Base-by-base conservation (phyloP, 257 asterid genomes). In the Paraleonurus japonicus region DNA sequence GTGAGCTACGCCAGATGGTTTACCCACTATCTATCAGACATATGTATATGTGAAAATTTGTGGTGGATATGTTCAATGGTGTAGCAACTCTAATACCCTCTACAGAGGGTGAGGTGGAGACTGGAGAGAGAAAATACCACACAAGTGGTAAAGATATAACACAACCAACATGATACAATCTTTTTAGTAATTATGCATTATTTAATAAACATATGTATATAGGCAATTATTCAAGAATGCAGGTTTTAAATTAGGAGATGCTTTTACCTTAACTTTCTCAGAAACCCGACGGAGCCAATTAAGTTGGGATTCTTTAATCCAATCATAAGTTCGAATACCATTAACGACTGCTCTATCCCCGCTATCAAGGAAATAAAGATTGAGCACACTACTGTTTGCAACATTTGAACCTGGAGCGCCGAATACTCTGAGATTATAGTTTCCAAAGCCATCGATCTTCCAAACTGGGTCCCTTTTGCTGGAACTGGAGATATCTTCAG, bases 231-330 rank as follows among this genome's bases (percentile, higher is more conserved):
- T 22, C 59, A 67, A 30, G 27, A 16, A 32, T 45, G 50, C 13
- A 32, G 13, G 45, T 16, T 55, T 45, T 24, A 60, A 66, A 30
- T 43, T 5, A 8, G 37, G 5, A 55, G 57, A 78, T 45, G 62
- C 10, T 51, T 47, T 65, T 77, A 92, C 98, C 98, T 87, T 79
- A 71, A 50, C 30, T 71, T 76, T 71, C 53, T 39, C 28, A 7
- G 97, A 87, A 75, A 78, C 80, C 20, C 73, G 75, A 17, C 78
- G 96, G 39, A 91, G 92, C 98, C 98, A 94, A 71, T 65, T 67
- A 27, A 91, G 96, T 66, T 94, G 98, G 77, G 98, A 94, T 77
- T 91, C 96, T 72, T 84, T 94, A 50, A 94, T 94, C 98, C 97
- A 94, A 61, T 80, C 93, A 79, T 94, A 94, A 51, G 97, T 91